phyloP scores from a whole-genome alignment of 2,329 filamentous ascomycete species.

The Plectosphaerella cucumerina region DNA sequence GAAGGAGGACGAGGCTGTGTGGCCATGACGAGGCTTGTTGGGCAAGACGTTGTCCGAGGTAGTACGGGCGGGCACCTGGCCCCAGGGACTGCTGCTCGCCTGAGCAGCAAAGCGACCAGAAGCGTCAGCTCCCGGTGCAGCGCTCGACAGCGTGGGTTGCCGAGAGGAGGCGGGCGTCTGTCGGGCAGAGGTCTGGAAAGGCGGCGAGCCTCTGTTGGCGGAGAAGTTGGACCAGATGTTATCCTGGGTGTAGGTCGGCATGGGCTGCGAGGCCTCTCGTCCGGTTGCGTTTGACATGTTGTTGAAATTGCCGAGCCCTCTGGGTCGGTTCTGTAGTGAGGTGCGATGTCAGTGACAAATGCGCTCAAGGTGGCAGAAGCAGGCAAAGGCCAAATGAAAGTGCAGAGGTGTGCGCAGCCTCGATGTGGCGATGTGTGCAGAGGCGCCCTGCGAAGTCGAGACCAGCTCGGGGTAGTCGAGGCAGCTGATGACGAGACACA shows the following conservation, averaged over 20 bases:
- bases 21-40: conserved; percentile 19
- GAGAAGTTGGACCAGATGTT: not conserved
- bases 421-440: not conserved
- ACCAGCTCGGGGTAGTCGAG: conserved; percentile 6
- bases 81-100: too few species aligned
- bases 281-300: conserved; percentile 20
- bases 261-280: conserved; percentile 4
- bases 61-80: too few species aligned
- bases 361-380: too few species aligned
- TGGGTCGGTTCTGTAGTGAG: conserved; percentile 26
- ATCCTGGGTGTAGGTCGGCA: conserved; percentile 6
- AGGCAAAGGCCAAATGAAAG: too few species aligned
- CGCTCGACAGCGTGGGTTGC: too few species aligned
- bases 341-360: too few species aligned
- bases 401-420: conserved; percentile 7
- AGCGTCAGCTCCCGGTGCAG: not conserved
- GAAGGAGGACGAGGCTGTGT: conserved; percentile 14
- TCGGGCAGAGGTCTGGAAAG: too few species aligned
- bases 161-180: too few species aligned
- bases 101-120: too few species aligned
- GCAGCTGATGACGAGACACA: not conserved
- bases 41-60: too few species aligned
- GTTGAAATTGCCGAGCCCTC: conserved; percentile 32
- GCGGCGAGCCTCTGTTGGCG: not conserved
- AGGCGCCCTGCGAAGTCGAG: not conserved